These are phyloP conservation scores for Paecilomyces variotii DNA, from an alignment of 2,329 filamentous ascomycete genomes.

Conservation along the genomic window DNA sequence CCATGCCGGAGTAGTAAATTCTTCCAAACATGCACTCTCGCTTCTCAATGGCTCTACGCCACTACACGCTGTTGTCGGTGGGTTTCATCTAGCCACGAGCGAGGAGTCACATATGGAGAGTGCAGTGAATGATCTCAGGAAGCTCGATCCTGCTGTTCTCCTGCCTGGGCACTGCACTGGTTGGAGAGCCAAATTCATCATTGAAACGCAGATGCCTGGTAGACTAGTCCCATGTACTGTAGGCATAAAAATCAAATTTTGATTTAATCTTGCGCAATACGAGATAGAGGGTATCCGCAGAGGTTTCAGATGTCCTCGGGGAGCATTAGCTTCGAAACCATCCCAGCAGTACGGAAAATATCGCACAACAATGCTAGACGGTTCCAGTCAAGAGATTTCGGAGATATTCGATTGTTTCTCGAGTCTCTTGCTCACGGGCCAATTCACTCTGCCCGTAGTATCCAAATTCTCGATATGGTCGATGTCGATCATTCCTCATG, in stretches of 20 bases:
- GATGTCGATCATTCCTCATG: background rate
- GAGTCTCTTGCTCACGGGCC: background rate
- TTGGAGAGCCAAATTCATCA: slow-evolving; percentile 47
- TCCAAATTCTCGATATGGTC: background rate
- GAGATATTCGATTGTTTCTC: background rate
- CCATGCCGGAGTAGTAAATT: slow-evolving; percentile 49
- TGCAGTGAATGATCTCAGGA: slow-evolving; percentile 43
- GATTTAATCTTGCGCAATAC: slow-evolving; percentile 4
- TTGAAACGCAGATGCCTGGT: slow-evolving; percentile 45
- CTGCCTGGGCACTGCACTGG: slow-evolving; percentile 51
- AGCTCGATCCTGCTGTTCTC: slow-evolving; percentile 40
- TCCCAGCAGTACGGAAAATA: background rate
- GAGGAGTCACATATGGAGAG: slow-evolving; percentile 35
- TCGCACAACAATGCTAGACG: background rate
- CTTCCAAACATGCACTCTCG: slow-evolving; percentile 38
- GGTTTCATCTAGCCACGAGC: slow-evolving; percentile 46
- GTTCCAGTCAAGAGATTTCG: background rate
- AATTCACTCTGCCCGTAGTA: background rate
- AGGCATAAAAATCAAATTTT: slow-evolving; percentile 37
- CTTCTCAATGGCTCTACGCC: slow-evolving; percentile 29
- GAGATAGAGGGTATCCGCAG: background rate
- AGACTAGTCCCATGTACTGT: slow-evolving; percentile 44
- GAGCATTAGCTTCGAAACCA: background rate
- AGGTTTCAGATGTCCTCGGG: background rate
- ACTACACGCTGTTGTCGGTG: slow-evolving; percentile 46